Evolutionary conservation across 257 asterid species (phyloP).

Genomic region (Nemophila menziesii): DNA sequence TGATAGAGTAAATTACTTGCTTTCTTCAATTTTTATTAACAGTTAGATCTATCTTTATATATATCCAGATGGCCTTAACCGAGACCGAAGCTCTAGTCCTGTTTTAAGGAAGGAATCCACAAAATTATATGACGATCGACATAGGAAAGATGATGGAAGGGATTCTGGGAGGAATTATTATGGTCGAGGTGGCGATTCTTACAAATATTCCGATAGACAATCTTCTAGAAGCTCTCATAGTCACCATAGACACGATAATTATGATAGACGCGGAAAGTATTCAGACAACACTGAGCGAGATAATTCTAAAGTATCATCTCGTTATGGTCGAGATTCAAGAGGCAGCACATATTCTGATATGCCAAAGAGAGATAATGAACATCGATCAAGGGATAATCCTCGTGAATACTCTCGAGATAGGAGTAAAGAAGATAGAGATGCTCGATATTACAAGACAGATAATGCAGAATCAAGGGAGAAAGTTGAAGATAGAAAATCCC

Average conservation of each 20-base stretch:
- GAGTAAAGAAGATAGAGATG: slow-evolving; percentile 41
- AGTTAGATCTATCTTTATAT: slow-evolving; percentile 14
- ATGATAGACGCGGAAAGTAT: slow-evolving; percentile 43
- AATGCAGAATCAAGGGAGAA: slow-evolving; percentile 24
- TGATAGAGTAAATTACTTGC: not conserved
- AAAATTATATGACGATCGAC: slow-evolving; percentile 30
- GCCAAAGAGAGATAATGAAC: slow-evolving; percentile 41
- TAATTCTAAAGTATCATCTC: slow-evolving; percentile 47
- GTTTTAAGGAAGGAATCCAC: slow-evolving; percentile 31
- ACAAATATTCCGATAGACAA: slow-evolving; percentile 43
- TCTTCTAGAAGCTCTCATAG: slow-evolving; percentile 38
- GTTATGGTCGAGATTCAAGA: slow-evolving; percentile 41
- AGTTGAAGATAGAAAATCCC: slow-evolving; percentile 22
- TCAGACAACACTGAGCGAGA: slow-evolving; percentile 56
- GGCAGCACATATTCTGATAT: slow-evolving; percentile 21
- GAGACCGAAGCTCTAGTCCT: slow-evolving; percentile 44
- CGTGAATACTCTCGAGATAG: slow-evolving; percentile 30
- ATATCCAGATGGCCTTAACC: slow-evolving; percentile 60
- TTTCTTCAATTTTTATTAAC: not conserved
- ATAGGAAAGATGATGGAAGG: slow-evolving; percentile 24
- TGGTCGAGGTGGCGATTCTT: slow-evolving; percentile 41
- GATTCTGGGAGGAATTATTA: slow-evolving; percentile 30
- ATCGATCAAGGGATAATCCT: slow-evolving; percentile 37
- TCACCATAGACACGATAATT: slow-evolving; percentile 41
- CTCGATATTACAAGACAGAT: slow-evolving; percentile 25